These are phyloP conservation scores for Babesia ovata DNA, from an alignment of 169 alveolate genomes.

Conservation along the genomic window DNA sequence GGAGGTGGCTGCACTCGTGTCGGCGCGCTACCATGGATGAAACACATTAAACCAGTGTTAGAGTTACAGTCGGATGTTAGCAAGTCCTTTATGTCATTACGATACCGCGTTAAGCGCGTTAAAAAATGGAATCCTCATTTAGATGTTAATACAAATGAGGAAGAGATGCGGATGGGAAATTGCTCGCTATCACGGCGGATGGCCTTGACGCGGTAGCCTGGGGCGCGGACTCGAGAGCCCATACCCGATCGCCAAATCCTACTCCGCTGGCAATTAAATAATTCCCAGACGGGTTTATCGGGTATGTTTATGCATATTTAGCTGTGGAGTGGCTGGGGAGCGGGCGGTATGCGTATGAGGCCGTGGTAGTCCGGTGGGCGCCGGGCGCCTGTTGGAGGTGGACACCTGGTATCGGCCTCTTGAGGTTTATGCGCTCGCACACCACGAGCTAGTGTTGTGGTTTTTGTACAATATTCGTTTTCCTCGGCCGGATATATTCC, in stretches of 20 bases:
- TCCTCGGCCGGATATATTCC: background rate
- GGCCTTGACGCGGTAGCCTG: conserved; percentile 21
- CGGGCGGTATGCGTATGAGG: background rate
- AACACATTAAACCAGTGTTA: no score
- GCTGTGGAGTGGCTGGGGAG: background rate
- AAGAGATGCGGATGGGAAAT: no score
- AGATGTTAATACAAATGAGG: no score
- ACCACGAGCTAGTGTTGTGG: background rate
- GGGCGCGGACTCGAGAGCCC: conserved; percentile 26
- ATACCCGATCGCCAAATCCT: conserved; percentile 27
- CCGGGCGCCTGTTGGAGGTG: background rate
- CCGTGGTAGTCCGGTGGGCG: conserved; percentile 2
- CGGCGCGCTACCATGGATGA: background rate
- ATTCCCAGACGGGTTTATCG: conserved; percentile 20
- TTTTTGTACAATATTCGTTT: no score
- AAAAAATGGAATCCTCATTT: no score
- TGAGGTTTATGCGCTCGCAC: background rate
- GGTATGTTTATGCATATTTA: conserved; percentile 3
- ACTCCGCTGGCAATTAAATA: background rate
- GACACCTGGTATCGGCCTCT: background rate
- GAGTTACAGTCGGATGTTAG: no score
- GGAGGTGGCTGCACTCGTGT: conserved; percentile 7
- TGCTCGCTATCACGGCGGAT: background rate
- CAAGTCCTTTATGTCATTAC: no score
- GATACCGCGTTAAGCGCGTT: no score